Percentiles rank a stretch among this genome's conserved stretches.
These are phyloP conservation scores for Paxillus involutus DNA, from an alignment of 768 basidiomycete genomes.

Conservation along the genomic window DNA sequence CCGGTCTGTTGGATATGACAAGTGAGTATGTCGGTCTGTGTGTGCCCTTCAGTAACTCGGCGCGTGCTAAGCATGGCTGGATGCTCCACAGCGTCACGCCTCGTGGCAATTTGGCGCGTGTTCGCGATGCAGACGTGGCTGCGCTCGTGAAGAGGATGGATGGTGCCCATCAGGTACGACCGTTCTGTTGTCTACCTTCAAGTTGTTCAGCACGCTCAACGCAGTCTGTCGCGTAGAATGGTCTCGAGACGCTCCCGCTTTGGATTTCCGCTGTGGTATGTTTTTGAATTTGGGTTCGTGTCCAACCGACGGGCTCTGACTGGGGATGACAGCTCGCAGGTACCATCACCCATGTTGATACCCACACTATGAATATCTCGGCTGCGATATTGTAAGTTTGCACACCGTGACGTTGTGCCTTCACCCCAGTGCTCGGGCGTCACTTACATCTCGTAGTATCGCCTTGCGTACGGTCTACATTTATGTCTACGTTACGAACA, in stretches of 20 bases:
- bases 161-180: slow-evolving; percentile 4
- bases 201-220: not conserved
- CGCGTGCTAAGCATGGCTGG: not conserved
- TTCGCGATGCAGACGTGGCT: not conserved
- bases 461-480: not conserved
- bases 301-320: not conserved
- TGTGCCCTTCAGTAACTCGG: not conserved
- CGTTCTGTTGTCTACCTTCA: not conserved
- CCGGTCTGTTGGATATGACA: slow-evolving; percentile 1
- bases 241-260: not conserved
- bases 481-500: not conserved
- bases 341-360: not conserved
- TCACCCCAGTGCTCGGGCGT: too few relatives aligned
- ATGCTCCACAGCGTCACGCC: not conserved
- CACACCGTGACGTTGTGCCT: not conserved
- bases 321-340: slow-evolving; percentile 2
- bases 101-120: slow-evolving; percentile 1
- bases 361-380: not conserved
- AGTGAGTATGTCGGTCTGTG: not conserved
- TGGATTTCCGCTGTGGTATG: slow-evolving; percentile 6
- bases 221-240: not conserved
- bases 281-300: not conserved
- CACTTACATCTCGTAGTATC: not conserved
- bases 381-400: not conserved
- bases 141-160: slow-evolving; percentile 2